Evolutionary conservation across 2,329 filamentous ascomycete species (phyloP), one percentile per base, ranked within the genome.

Genomic region (Lachnum nothofagi): DNA sequence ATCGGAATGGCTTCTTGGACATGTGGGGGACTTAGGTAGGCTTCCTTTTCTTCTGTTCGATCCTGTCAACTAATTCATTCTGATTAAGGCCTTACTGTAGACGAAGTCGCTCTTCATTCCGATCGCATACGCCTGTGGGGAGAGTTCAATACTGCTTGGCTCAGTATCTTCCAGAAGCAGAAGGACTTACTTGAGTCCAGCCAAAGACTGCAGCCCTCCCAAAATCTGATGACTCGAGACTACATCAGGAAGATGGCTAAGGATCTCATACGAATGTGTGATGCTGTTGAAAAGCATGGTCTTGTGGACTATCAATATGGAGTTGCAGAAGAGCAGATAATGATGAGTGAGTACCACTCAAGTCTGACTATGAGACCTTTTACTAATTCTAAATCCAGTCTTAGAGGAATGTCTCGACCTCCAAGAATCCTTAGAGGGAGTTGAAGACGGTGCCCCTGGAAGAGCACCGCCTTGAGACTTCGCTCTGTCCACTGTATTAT

Each of bases 271-370:
- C 79, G 83, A 43, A 74, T 95, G 43, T 95, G 91, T 65, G 90
- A 97, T 65, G 80, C 80, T 43, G 79, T 97, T 54, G 91, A 97
- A 68, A 84, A 86, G 58, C 85, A 94, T 64, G 93, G 93, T n/a
- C 72, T 98, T 41, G 89, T 98, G 9, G 93, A 98, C 70, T 98
- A 97, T 66, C 86, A 97, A 63, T 94, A 95, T 72, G 93, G 93
- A 7, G 88, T 97, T 22, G 94, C 89, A 80, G 93, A 97, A 69
- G 91, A 97, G 65, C 83, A 88, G 63, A 96, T 97, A 60, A 80
- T 93, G 59, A 79, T 80, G 50, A 78, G 91, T 95, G 74, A 70
- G 87, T 42, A 16, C 22, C 10, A 29, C 20, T 24, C 20, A 7
- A 22, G 25, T 20, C n/a, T 10, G 9, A 24, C 6, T 8, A n/a